Percentiles rank a stretch among this genome's conserved stretches.
phyloP scores from a whole-genome alignment of 345 rosid genomes.

The Schrenkiella parvula region DNA sequence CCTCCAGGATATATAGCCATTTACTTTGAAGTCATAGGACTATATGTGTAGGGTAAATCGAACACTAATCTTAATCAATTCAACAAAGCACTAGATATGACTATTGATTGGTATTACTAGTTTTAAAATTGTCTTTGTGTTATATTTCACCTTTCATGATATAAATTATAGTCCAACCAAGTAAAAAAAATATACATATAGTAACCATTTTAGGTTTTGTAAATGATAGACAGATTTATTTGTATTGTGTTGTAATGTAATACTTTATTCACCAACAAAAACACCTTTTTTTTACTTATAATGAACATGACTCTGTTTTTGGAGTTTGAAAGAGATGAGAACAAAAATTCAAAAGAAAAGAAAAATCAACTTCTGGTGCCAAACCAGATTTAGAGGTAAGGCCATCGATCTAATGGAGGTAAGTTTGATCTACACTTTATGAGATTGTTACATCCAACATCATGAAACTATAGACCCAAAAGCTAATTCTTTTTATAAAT shows the following conservation, averaged over 20 bases:
- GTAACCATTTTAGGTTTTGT: background rate
- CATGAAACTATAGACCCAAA: conserved; percentile 4
- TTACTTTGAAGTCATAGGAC: too few species aligned
- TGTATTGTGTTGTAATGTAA: background rate
- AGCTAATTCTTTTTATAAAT: background rate
- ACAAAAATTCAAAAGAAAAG: background rate
- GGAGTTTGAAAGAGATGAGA: background rate
- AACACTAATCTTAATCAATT: background rate
- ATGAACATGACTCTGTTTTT: background rate
- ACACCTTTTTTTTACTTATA: background rate
- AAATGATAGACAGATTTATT: background rate
- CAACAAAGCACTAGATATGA: background rate
- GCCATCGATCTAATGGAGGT: background rate
- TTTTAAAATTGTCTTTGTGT: background rate
- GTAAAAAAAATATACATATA: background rate
- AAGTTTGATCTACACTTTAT: conserved; percentile 2
- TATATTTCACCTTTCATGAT: background rate
- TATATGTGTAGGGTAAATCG: background rate
- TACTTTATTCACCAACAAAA: background rate
- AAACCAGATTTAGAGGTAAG: background rate
- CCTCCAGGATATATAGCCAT: background rate
- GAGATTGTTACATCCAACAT: conserved; percentile 13
- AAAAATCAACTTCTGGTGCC: background rate
- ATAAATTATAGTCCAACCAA: background rate
- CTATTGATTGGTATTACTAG: background rate